A percentile compares a stretch with the other conserved stretches of the same genome.
Conservation (phyloP, 1,284 basidiomycete genomes). For the Pseudozyma hubeiensis region DNA sequence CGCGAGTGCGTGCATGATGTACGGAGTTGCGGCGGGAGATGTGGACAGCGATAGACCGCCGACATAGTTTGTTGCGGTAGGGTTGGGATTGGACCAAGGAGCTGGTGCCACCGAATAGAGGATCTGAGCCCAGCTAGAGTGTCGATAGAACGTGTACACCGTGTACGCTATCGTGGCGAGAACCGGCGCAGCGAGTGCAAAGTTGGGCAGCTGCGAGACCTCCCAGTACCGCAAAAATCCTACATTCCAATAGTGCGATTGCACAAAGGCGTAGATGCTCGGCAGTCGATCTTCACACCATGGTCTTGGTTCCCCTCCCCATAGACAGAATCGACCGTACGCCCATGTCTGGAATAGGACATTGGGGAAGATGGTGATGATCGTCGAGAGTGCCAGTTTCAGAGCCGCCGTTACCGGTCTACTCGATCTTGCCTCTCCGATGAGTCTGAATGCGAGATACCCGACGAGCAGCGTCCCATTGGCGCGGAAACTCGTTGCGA, state of each 20-base stretch:
- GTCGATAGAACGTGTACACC: constrained; percentile 61
- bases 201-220: constrained; percentile 84
- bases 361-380: constrained; percentile 73
- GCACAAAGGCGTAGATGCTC: constrained; percentile 84
- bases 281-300: constrained; percentile 80
- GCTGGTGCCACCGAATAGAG: constrained; percentile 58
- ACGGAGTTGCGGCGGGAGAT: constrained; percentile 71
- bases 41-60: background rate
- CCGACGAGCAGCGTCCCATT: constrained; percentile 83
- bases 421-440: constrained; percentile 12
- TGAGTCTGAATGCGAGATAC: constrained; percentile 70
- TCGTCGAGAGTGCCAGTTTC: constrained; percentile 1
- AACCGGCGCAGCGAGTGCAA: constrained; percentile 82
- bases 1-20: constrained; percentile 77
- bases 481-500: constrained; percentile 80
- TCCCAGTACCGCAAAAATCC: constrained; percentile 91
- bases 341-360: constrained; percentile 77
- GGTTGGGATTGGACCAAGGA: background rate
- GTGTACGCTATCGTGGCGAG: constrained; percentile 18
- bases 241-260: constrained; percentile 84
- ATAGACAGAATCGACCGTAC: constrained; percentile 77
- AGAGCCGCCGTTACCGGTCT: background rate
- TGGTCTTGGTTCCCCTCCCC: constrained; percentile 52
- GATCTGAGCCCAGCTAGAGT: background rate
- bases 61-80: background rate